Evolutionary conservation across 1,139 yeast genomes (phyloP).

Genomic region (Lodderomyces beijingensis): DNA sequence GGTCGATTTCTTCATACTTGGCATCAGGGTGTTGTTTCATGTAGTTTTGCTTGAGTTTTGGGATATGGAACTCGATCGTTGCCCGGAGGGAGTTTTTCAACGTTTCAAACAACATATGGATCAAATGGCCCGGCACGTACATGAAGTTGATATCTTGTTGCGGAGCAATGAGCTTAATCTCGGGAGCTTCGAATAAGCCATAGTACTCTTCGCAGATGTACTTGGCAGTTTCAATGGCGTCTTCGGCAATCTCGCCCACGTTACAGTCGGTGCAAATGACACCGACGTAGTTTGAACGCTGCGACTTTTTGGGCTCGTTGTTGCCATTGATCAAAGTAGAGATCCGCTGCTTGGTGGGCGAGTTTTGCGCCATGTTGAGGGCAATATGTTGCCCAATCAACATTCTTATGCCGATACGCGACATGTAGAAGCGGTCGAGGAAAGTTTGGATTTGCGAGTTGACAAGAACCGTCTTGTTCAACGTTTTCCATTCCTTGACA

Average conservation of each 20-base stretch:
- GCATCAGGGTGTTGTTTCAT: slow-evolving; percentile 41
- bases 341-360: slow-evolving; percentile 40
- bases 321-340: slow-evolving; percentile 33
- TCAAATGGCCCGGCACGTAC: slow-evolving; percentile 88
- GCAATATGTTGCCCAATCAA: slow-evolving; percentile 87
- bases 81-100: slow-evolving; percentile 81
- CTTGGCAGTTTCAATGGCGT: slow-evolving; percentile 82
- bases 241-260: slow-evolving; percentile 73
- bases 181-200: slow-evolving; percentile 78
- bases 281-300: slow-evolving; percentile 63
- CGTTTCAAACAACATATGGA: slow-evolving; percentile 84
- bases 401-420: slow-evolving; percentile 85
- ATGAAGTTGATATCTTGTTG: slow-evolving; percentile 64
- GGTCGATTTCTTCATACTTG: slow-evolving; percentile 40
- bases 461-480: slow-evolving; percentile 43
- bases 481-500: slow-evolving; percentile 80
- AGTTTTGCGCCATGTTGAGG: slow-evolving; percentile 60
- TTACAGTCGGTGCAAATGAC: slow-evolving; percentile 80
- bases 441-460: slow-evolving; percentile 72
- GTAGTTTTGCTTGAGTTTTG: slow-evolving; percentile 35
- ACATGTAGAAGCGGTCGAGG: slow-evolving; percentile 79
- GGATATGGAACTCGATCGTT: slow-evolving; percentile 71
- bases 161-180: slow-evolving; percentile 71
- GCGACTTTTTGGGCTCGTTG: slow-evolving; percentile 31
- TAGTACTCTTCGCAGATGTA: slow-evolving; percentile 87